phyloP scores from a whole-genome alignment of 345 rosid species.

The Moringa oleifera region DNA sequence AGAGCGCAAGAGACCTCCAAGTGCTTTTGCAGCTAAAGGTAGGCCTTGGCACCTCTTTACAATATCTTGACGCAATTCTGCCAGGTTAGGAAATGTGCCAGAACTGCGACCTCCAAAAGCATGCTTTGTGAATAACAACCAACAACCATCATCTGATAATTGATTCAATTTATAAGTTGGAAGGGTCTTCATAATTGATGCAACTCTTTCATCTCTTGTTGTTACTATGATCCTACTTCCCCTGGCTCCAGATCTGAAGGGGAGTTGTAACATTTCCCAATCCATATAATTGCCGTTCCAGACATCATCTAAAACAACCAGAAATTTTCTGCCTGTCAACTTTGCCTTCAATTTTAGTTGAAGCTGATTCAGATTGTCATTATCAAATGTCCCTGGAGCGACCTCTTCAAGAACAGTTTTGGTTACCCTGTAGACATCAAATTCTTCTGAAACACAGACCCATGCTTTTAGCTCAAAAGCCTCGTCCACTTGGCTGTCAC shows the following conservation, averaged over 20 bases:
- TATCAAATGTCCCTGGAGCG: conserved; percentile 6
- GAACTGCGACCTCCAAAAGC: conserved; percentile 10
- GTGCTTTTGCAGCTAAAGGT: too few relatives aligned
- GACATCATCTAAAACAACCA: conserved; percentile 33
- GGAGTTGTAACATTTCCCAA: conserved; percentile 21
- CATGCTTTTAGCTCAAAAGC: conserved; percentile 21
- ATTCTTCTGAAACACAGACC: too few relatives aligned
- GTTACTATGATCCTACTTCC: conserved; percentile 24
- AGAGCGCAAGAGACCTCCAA: too few relatives aligned
- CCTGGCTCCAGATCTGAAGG: conserved; percentile 8
- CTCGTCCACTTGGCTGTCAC: conserved; percentile 8
- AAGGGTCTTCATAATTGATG: conserved; percentile 19
- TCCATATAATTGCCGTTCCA: conserved; percentile 13
- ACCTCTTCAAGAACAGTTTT: conserved; percentile 19
- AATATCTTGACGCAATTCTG: too few relatives aligned
- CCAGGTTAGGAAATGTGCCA: conserved; percentile 3
- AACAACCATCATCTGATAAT: too few relatives aligned
- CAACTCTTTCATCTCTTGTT: conserved; percentile 15
- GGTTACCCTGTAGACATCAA: conserved; percentile 13
- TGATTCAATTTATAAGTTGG: conserved; percentile 17
- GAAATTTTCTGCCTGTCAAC: conserved; percentile 6
- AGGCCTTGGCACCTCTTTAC: too few relatives aligned
- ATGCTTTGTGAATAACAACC: too few relatives aligned
- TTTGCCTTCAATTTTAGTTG: conserved; percentile 21
- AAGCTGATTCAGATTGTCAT: conserved; percentile 19